Evolutionary conservation across 2,329 filamentous ascomycete species (phyloP), one percentile per base, ranked within the genome.

Genomic region (Alternaria consortialis): DNA sequence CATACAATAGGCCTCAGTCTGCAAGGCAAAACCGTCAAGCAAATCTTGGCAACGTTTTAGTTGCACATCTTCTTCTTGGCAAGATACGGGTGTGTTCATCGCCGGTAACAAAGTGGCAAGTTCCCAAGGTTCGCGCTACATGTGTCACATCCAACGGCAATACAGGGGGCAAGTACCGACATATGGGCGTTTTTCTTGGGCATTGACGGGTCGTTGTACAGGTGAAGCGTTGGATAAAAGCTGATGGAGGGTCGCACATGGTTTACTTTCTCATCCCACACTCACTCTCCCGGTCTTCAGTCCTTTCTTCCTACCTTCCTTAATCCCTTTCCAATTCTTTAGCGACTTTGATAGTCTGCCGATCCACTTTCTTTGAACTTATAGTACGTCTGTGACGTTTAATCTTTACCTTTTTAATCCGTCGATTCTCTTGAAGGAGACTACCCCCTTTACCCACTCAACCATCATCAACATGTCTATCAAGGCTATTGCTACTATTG

Each of bases 321-420:
- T 75, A 73, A 74, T 76, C 67, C 65, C 36, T 25, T 39, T 66
- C 62, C 57, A 63, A 48, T 67, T 68, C 64, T 64, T 57, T 62
- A 42, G 70, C 70, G 74, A 69, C 74, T 77, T 77, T 77, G 74
- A 77, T 68, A 77, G 74, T 77, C 73, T 67, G 71, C 70, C 44
- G n/a, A 44, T 60, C 57, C 65, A 58, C 63, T 62, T 63, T 65
- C 69, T 69, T 63, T 66, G 39, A 57, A 68, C 51, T 20, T 61
- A 53, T 57, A 66, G 62, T 63, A 65, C 73, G 73, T 76, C 74
- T 74, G 73, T 64, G 74, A 77, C 73, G 69, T 73, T 67, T 71
- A 68, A 66, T 70, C 58, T 50, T 62, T 65, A 52, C 53, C 40
- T 51, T 54, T 69, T 64, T 73, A 72, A 73, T 73, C 51, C 57